These are phyloP conservation scores for Epichloe gansuensis DNA, from an alignment of 2,329 filamentous ascomycete genomes.

Conservation along the genomic window DNA sequence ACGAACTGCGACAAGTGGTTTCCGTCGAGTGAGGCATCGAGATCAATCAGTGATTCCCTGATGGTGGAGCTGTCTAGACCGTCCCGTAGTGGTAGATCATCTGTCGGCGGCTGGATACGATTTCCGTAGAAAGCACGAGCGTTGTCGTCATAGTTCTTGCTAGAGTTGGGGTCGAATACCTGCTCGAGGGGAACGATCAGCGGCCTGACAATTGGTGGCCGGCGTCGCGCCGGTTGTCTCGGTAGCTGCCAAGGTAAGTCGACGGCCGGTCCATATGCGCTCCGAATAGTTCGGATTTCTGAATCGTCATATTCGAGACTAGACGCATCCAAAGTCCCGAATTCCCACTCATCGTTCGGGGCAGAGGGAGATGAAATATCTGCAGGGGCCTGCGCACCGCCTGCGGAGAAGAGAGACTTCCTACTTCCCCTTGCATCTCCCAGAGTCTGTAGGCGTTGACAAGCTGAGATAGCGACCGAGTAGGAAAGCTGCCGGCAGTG, in stretches of 20 bases:
- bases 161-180: neutral
- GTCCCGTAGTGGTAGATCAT: too few relatives aligned
- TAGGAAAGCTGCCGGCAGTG: constrained; percentile 51
- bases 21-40: neutral
- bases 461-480: constrained; percentile 48
- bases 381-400: constrained; percentile 43
- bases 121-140: neutral
- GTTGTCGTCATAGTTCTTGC: neutral
- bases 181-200: neutral
- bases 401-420: constrained; percentile 48
- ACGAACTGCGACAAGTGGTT: neutral
- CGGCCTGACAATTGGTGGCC: neutral
- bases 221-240: too few relatives aligned
- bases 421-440: constrained; percentile 65
- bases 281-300: too few relatives aligned
- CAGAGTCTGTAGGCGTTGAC: constrained; percentile 63
- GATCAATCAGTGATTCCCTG: neutral
- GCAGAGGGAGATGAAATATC: constrained; percentile 32
- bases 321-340: constrained; percentile 33
- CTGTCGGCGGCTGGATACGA: neutral
- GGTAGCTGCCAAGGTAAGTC: too few relatives aligned
- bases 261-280: too few relatives aligned
- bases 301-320: too few relatives aligned
- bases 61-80: neutral
- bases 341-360: constrained; percentile 53